Conservation (phyloP, 345 rosid genomes). For the Citropsis articulata region DNA sequence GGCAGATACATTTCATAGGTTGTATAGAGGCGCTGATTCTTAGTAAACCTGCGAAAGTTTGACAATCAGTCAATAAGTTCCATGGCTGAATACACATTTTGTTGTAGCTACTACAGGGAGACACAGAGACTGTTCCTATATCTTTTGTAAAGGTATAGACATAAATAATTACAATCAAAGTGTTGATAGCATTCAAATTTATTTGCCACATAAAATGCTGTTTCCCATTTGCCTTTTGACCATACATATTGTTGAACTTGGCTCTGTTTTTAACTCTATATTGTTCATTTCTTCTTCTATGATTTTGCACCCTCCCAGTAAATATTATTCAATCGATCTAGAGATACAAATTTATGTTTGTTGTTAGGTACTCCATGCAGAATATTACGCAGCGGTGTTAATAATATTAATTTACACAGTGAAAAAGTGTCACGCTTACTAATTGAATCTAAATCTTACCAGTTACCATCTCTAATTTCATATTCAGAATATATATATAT, state of each 20-base stretch:
- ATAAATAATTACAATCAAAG: neutral
- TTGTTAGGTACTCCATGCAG: too few relatives aligned
- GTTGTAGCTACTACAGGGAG: neutral
- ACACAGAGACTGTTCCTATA: neutral
- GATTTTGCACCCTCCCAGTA: neutral
- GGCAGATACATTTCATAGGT: constrained; percentile 1
- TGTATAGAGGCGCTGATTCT: neutral
- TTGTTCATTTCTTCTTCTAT: neutral
- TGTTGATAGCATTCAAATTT: neutral
- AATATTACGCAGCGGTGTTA: too few relatives aligned
- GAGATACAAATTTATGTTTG: too few relatives aligned
- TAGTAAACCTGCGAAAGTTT: neutral
- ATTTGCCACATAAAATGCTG: neutral
- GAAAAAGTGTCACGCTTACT: neutral
- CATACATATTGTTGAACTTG: neutral
- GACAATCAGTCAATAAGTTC: neutral
- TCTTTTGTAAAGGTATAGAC: neutral
- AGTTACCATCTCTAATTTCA: too few relatives aligned
- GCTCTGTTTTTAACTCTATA: neutral
- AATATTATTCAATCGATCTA: too few relatives aligned
- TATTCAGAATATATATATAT: too few relatives aligned
- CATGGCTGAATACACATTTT: constrained; percentile 1
- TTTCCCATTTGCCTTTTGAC: neutral
- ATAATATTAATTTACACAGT: neutral
- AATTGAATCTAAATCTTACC: neutral